Evolutionary conservation across 371 early-diverging fungal species (phyloP), one percentile per base, ranked within the genome.

Genomic region (Dichotomocladium elegans): DNA sequence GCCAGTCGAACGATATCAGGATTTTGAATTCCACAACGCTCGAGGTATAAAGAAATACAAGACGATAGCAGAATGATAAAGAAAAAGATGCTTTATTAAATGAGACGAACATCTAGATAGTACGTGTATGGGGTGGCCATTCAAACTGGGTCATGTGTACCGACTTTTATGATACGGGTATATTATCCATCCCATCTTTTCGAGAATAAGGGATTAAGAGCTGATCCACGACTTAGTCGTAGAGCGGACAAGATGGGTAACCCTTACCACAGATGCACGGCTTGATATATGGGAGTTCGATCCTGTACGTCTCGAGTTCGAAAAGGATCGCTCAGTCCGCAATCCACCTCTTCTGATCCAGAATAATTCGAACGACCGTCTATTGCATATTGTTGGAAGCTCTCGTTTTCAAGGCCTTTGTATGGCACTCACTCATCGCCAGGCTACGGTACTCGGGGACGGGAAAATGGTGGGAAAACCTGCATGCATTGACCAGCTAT

Each of bases 121-220:
- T 85, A n/a, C 59, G 85, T 30, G 79, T 85, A 10, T 85, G 85
- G 85, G 83, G 79, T 28, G 80, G 85, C 1, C 85, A 85, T 54
- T 56, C 73, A 28, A 79, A 83, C 41, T 88, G 87, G 87, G 79
- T 82, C 5, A 61, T 68, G 22, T 85, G 82, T 53, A 75, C 85
- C 10, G 69, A 70, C 24, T 66, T 85, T 17, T 77, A 70, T 56
- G 79, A 76, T 41, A 64, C 78, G 55, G 82, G 87, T 86, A 74
- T 8, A 14, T 9, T 2, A 24, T 9, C 2, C 3, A 9, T 48
- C 3, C 17, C 51, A 17, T 3, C 17, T 24, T 26, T 4, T n/a
- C n/a, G n/a, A n/a, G n/a, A n/a, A n/a, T n/a, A n/a, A n/a, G n/a
- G n/a, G n/a, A n/a, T n/a, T n/a, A n/a, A n/a, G n/a, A n/a, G n/a